Percentiles rank a stretch among this genome's conserved stretches.
Evolutionary conservation across 139 green algal species (phyloP).

Genomic region (Pleodorina starrii): DNA sequence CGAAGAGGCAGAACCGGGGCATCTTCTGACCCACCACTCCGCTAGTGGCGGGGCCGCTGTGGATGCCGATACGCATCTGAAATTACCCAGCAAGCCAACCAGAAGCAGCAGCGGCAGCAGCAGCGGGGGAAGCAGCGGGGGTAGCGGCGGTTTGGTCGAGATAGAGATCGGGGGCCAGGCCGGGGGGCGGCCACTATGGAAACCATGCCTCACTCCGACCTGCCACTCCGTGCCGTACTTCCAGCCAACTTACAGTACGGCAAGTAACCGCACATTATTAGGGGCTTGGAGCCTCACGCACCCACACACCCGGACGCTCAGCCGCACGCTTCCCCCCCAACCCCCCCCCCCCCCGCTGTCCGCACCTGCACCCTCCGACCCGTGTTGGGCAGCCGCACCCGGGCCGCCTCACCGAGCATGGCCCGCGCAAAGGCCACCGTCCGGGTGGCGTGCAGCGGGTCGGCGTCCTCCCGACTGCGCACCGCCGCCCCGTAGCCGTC

Average conservation of each 20-base stretch:
- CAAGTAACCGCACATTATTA: too few relatives aligned
- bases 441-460: slow-evolving; percentile 14
- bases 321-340: background rate
- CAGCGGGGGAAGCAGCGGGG: too few relatives aligned
- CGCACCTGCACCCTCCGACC: slow-evolving; percentile 13
- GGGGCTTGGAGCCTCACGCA: too few relatives aligned
- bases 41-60: slow-evolving; percentile 37
- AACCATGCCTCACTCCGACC: too few relatives aligned
- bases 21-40: slow-evolving; percentile 43
- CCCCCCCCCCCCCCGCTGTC: background rate
- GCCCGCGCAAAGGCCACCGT: slow-evolving; percentile 31
- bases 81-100: too few relatives aligned
- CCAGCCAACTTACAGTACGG: too few relatives aligned
- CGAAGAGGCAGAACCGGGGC: slow-evolving; percentile 45
- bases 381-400: slow-evolving; percentile 34
- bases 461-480: background rate
- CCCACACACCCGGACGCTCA: too few relatives aligned
- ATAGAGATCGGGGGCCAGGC: too few relatives aligned
- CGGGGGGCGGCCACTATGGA: too few relatives aligned
- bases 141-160: too few relatives aligned
- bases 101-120: too few relatives aligned
- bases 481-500: slow-evolving; percentile 15
- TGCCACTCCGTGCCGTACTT: too few relatives aligned
- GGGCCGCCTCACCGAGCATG: slow-evolving; percentile 27
- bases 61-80: slow-evolving; percentile 47